These are phyloP conservation scores for Pseudonectria buxi DNA, from an alignment of 2,329 filamentous ascomycete species.

Conservation along the genomic window DNA sequence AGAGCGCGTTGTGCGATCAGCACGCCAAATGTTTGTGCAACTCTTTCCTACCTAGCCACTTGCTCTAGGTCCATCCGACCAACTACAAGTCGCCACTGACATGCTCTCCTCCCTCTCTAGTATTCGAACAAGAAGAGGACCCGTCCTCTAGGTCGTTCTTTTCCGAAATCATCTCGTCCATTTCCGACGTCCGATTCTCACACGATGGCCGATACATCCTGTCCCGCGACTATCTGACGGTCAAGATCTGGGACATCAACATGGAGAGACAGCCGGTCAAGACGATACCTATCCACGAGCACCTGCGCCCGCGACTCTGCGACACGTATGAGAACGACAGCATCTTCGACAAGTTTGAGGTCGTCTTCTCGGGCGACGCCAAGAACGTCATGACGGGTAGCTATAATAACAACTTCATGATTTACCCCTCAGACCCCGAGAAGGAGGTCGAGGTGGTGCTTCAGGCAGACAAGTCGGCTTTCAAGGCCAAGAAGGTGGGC, in stretches of 20 bases:
- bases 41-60: not conserved
- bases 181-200: conserved; percentile 97
- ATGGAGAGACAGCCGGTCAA: conserved; percentile 98
- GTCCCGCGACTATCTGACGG: conserved; percentile 93
- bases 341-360: conserved; percentile 99
- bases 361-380: conserved; percentile 95
- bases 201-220: conserved; percentile 95
- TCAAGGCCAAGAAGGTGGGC: conserved; percentile 99
- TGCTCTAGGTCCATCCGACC: not conserved
- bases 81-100: not conserved
- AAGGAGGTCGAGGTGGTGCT: conserved; percentile 96
- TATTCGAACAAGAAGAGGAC: conserved; percentile 98
- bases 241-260: conserved; percentile 99
- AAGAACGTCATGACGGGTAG: conserved; percentile 99
- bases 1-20: conserved; percentile 91
- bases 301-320: conserved; percentile 85
- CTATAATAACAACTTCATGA: conserved; percentile 99
- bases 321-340: conserved; percentile 99
- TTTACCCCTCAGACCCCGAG: conserved; percentile 92
- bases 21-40: conserved; percentile 73
- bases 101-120: conserved; percentile 40
- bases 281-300: conserved; percentile 97
- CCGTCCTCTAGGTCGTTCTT: conserved; percentile 97
- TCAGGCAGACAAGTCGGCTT: conserved; percentile 96
- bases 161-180: conserved; percentile 98